These are phyloP conservation scores for Oryza glumipatula DNA, from an alignment of 176 grass and related monocot species.

Conservation along the genomic window DNA sequence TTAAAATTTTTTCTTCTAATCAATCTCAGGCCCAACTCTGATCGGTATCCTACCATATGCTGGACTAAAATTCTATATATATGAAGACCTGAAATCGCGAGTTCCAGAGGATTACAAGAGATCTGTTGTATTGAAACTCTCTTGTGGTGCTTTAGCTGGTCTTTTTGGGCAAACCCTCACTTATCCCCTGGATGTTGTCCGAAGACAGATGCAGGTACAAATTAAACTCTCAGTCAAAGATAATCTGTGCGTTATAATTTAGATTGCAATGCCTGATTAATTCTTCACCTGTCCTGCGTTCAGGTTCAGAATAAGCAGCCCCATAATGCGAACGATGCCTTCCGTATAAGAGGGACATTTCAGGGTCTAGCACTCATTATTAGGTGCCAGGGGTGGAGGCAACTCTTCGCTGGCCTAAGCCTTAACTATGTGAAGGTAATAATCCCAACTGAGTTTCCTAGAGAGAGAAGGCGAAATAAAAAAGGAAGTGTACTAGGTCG, in stretches of 20 bases:
- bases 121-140: slow-evolving; percentile 77
- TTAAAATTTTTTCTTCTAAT: slow-evolving; percentile 12
- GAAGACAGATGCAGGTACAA: slow-evolving; percentile 95
- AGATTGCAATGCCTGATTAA: background rate
- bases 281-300: slow-evolving; percentile 24
- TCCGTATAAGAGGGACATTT: slow-evolving; percentile 68
- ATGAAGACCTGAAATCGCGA: slow-evolving; percentile 81
- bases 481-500: slow-evolving; percentile 8
- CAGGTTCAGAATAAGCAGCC: slow-evolving; percentile 75
- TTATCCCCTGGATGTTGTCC: slow-evolving; percentile 94
- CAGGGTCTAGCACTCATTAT: slow-evolving; percentile 69
- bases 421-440: slow-evolving; percentile 98
- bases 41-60: slow-evolving; percentile 98
- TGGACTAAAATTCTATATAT: slow-evolving; percentile 98
- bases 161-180: slow-evolving; percentile 97
- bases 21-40: slow-evolving; percentile 67
- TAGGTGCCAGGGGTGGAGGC: slow-evolving; percentile 79
- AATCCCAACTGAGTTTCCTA: background rate
- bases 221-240: slow-evolving; percentile 20
- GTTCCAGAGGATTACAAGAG: slow-evolving; percentile 91
- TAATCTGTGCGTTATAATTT: slow-evolving; percentile 2
- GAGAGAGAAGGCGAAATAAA: background rate
- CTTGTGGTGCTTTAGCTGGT: slow-evolving; percentile 95
- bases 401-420: slow-evolving; percentile 94
- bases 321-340: slow-evolving; percentile 49